Evolutionary conservation across 2,329 filamentous ascomycete genomes (phyloP).

Genomic region (Phaeosphaeria sp.): DNA sequence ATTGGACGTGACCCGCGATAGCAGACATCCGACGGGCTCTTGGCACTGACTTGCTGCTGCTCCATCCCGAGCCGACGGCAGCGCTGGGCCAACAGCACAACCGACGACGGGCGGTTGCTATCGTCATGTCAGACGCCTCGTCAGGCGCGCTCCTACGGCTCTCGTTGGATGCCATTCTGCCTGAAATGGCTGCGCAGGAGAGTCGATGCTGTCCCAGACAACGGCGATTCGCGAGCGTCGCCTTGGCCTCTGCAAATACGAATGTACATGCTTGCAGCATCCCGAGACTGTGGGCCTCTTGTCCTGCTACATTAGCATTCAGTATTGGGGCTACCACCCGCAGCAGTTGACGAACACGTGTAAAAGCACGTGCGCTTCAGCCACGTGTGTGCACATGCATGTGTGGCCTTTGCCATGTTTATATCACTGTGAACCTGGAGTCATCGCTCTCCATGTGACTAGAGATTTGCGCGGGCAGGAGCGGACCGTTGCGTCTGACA

Average conservation of each 20-base stretch:
- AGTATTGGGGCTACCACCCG: neutral
- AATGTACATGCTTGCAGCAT: neutral
- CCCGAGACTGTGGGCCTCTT: neutral
- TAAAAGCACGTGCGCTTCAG: constrained; percentile 3
- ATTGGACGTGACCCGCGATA: constrained; percentile 4
- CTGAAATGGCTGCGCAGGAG: constrained; percentile 4
- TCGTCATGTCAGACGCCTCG: constrained; percentile 17
- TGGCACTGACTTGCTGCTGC: constrained; percentile 8
- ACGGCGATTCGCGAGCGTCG: neutral
- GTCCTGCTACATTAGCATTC: neutral
- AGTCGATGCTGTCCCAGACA: neutral
- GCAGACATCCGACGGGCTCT: constrained; percentile 16
- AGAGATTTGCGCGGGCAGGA: constrained; percentile 13
- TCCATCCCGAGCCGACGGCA: constrained; percentile 26
- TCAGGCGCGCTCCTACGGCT: constrained; percentile 5
- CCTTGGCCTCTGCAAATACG: neutral
- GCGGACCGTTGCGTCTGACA: constrained; percentile 39
- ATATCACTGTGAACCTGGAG: neutral
- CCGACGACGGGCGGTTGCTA: constrained; percentile 6
- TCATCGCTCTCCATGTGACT: neutral
- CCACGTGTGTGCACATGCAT: neutral
- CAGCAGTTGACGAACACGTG: neutral
- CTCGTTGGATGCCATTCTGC: constrained; percentile 14
- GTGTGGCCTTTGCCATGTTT: neutral
- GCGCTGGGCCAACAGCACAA: constrained; percentile 14